These are phyloP conservation scores for Ascochyta rabiei DNA, from an alignment of 2,329 filamentous ascomycete genomes.

Conservation along the genomic window DNA sequence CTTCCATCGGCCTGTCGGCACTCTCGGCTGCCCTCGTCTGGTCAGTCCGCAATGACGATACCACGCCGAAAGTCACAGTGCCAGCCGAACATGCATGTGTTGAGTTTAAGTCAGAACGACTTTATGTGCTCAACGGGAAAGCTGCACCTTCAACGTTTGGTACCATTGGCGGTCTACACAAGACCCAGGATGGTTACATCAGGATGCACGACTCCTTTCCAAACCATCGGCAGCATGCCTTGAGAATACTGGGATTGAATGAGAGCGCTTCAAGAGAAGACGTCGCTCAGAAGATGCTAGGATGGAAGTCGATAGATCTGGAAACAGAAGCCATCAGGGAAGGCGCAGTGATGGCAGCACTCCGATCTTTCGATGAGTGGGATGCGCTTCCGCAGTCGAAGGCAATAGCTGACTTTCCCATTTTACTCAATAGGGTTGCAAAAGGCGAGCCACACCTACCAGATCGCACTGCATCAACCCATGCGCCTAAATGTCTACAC, in stretches of 20 bases:
- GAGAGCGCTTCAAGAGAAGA: conserved; percentile 45
- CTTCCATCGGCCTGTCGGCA: conserved; percentile 58
- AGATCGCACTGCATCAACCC: neutral
- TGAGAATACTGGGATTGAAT: conserved; percentile 52
- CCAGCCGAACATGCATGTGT: conserved; percentile 54
- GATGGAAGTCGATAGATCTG: conserved; percentile 56
- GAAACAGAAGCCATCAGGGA: conserved; percentile 53
- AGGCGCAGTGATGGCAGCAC: conserved; percentile 55
- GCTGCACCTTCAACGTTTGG: conserved; percentile 46
- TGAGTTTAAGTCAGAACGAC: conserved; percentile 61
- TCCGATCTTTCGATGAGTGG: conserved; percentile 60
- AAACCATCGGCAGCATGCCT: conserved; percentile 55
- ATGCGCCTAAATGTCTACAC: conserved; percentile 43
- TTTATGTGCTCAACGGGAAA: conserved; percentile 55
- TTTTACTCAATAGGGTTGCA: conserved; percentile 50
- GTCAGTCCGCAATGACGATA: conserved; percentile 37
- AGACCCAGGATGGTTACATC: conserved; percentile 58
- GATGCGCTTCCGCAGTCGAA: conserved; percentile 56
- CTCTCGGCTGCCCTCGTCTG: conserved; percentile 57
- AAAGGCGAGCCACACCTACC: conserved; percentile 16
- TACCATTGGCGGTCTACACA: conserved; percentile 59
- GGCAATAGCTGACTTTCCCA: conserved; percentile 55
- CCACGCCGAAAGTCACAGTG: conserved; percentile 51
- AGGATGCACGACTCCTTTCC: conserved; percentile 62
- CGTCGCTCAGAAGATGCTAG: conserved; percentile 47